Percentiles rank a stretch among this genome's conserved stretches.
phyloP scores from a whole-genome alignment of 2,329 filamentous ascomycete species.

The Dactylellina drechsleri region DNA sequence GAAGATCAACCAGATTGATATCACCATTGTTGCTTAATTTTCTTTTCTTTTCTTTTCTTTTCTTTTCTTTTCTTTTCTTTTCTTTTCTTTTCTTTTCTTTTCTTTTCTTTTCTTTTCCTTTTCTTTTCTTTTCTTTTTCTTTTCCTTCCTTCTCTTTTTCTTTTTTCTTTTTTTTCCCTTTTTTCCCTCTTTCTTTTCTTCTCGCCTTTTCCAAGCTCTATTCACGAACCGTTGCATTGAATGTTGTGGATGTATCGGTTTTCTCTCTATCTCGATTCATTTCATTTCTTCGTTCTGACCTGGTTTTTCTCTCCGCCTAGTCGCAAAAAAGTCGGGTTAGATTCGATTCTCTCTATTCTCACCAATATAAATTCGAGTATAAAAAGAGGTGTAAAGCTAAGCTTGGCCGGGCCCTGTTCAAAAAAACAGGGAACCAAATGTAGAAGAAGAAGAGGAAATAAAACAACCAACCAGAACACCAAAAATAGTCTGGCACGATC shows the following conservation, averaged over 20 bases:
- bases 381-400: too few species aligned
- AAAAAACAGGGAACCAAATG: not conserved
- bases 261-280: not conserved
- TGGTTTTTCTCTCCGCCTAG: not conserved
- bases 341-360: too few species aligned
- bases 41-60: too few species aligned
- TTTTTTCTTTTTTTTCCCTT: not conserved
- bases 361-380: too few species aligned
- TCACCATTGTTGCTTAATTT: too few species aligned
- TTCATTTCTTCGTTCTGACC: not conserved
- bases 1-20: too few species aligned
- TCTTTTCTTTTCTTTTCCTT: too few species aligned
- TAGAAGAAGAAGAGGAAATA: not conserved
- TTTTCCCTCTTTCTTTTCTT: not conserved
- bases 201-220: not conserved
- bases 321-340: too few species aligned
- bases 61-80: too few species aligned
- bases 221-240: too few species aligned
- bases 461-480: not conserved
- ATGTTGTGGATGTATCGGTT: not conserved
- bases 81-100: too few species aligned
- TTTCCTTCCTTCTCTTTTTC: too few species aligned
- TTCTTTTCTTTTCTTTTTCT: not conserved
- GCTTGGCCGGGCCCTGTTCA: not conserved
- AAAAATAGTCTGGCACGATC: slow-evolving; percentile 20